Conservation (phyloP, 805 yeast species). For the Candida yuanshanica region DNA sequence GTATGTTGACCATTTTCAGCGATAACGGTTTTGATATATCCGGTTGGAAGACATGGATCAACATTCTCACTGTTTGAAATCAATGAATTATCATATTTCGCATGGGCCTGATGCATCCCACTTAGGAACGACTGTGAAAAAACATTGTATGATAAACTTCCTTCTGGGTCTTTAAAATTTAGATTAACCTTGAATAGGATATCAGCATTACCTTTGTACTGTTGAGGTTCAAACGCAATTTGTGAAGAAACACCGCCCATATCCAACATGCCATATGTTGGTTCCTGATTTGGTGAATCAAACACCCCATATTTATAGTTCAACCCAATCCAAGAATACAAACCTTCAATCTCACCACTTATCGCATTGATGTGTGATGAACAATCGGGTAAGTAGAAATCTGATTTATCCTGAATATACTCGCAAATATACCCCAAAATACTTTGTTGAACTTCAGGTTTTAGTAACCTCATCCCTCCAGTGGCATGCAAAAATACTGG, state of each 20-base stretch:
- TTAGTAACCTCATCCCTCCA: constrained; percentile 58
- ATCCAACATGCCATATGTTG: constrained; percentile 77
- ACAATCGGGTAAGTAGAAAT: constrained; percentile 59
- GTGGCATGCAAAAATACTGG: constrained; percentile 69
- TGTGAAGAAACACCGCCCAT: constrained; percentile 99
- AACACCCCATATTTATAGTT: constrained; percentile 49
- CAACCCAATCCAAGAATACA: constrained; percentile 61
- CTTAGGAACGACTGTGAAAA: constrained; percentile 56
- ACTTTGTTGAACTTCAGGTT: constrained; percentile 43
- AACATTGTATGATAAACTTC: constrained; percentile 33
- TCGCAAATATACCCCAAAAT: constrained; percentile 44
- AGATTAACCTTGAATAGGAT: constrained; percentile 42
- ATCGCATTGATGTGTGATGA: constrained; percentile 50
- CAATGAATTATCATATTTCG: constrained; percentile 37
- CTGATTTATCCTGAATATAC: constrained; percentile 41
- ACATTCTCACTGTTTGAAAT: constrained; percentile 11
- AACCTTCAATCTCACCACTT: constrained; percentile 61
- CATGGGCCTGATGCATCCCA: constrained; percentile 54
- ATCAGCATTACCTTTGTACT: constrained; percentile 38
- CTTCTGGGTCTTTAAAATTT: constrained; percentile 24
- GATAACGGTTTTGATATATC: constrained; percentile 24
- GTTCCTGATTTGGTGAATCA: constrained; percentile 24
- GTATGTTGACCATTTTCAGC: constrained; percentile 11
- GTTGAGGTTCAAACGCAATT: constrained; percentile 55
- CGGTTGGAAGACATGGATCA: constrained; percentile 58